Evolutionary conservation across 1,139 yeast species (phyloP), one percentile per base, ranked within the genome.

Genomic region (Pichia sp.): DNA sequence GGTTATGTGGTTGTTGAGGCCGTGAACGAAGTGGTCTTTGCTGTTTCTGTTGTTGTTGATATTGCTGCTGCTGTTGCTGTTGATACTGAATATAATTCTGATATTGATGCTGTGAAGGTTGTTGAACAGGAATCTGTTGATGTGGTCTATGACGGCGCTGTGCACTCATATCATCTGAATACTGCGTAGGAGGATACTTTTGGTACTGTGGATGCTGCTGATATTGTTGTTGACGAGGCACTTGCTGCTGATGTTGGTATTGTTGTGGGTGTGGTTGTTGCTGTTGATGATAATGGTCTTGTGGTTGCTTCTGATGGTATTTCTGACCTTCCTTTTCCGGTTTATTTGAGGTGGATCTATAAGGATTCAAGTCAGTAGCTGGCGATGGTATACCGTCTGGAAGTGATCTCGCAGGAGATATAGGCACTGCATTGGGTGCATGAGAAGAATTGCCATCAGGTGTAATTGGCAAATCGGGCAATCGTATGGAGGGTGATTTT

Each of bases 391-490:
- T n/a, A n/a, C n/a, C n/a, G n/a, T n/a, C n/a, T n/a, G n/a, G n/a
- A n/a, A n/a, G n/a, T n/a, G n/a, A n/a, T n/a, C n/a, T n/a, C n/a
- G n/a, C n/a, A n/a, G n/a, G n/a, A n/a, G n/a, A n/a, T n/a, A n/a
- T n/a, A n/a, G n/a, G n/a, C n/a, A n/a, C n/a, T n/a, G n/a, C n/a
- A n/a, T n/a, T n/a, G n/a, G n/a, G n/a, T n/a, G n/a, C n/a, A n/a
- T n/a, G n/a, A n/a, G n/a, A n/a, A 25, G 27, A 25, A 14, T 4
- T 25, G 9, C 15, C 5, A 11, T 11, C 12, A 14, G 14, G 9
- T 6, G 18, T 9, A 18, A 29, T 32, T 12, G 49, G 49, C 15
- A 44, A 17, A 25, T 40, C 47, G 5, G 48, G 48, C 16, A 45
- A 23, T 21, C 37, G 38, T 26, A 47, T 44, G 3, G 41, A 35